Evolutionary conservation across 2,329 filamentous ascomycete genomes (phyloP), one percentile per base, ranked within the genome.

Genomic region (Talaromyces sp.): DNA sequence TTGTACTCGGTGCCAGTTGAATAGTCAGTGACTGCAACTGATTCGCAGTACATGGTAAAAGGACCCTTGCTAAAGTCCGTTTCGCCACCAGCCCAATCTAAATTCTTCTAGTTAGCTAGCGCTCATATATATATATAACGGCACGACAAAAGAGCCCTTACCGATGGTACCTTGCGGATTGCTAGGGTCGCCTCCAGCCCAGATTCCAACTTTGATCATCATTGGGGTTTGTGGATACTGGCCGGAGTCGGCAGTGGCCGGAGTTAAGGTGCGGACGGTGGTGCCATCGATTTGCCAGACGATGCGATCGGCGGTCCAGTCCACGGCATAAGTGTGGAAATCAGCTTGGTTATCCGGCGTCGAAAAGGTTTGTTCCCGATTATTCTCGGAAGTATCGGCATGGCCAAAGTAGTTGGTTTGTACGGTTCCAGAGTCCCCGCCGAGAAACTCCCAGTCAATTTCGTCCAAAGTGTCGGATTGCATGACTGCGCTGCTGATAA

Each of bases 371-470:
- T 89, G 87, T 64, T 91, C 93, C 59, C 95, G 89, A 77, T 96
- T 91, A 80, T 93, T 96, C n/a, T 84, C 84, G 31, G 84, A 88
- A 0, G 91, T 93, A 67, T 90, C 83, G 58, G 93, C 95, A 77
- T 98, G 96, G 74, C 92, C 91, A 68, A 99, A 99, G 78, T 96
- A 99, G 78, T 99, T 99, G 67, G 87, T 89, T 77, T 99, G 95
- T n/a, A 96, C 90, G 75, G 96, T 82, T 60, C 81, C 79, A 65
- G 83, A 77, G 71, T 90, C 84, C 59, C 88, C 86, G 61, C 95
- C 95, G 26, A 99, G 84, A 91, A 93, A 98, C 76, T 99, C 95
- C 80, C 93, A 90, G 75, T 99, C 95, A 70, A 99, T 96, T 79
- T 99, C 95, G 76, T 99, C 95, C 51, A 97, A 84, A 69, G 86